These are phyloP conservation scores for Metschnikowia noctiluminum DNA, from an alignment of 805 yeast species.

Conservation along the genomic window DNA sequence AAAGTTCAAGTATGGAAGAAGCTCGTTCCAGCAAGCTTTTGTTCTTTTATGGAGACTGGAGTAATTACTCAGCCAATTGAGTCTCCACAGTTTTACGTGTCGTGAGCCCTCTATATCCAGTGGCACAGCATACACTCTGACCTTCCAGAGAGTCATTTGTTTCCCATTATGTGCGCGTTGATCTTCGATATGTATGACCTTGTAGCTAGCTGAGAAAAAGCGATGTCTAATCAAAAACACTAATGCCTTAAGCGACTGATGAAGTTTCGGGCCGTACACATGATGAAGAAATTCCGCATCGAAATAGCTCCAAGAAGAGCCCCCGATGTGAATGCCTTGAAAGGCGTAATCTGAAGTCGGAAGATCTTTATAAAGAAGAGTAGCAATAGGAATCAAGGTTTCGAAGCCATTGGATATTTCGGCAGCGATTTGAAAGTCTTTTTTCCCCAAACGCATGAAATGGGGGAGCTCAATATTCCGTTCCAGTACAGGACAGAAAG, in stretches of 20 bases:
- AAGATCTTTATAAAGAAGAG: constrained; percentile 39
- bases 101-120: constrained; percentile 37
- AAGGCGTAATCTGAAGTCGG: constrained; percentile 39
- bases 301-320: constrained; percentile 52
- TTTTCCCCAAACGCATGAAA: not conserved
- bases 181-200: not conserved
- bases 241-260: constrained; percentile 34
- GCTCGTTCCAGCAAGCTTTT: constrained; percentile 27
- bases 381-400: constrained; percentile 47
- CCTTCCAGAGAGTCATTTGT: constrained; percentile 18
- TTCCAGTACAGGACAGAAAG: not conserved
- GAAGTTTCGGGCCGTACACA: constrained; percentile 4
- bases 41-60: constrained; percentile 21
- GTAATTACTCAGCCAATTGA: constrained; percentile 23
- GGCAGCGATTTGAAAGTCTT: constrained; percentile 6
- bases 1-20: constrained; percentile 45
- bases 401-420: constrained; percentile 38
- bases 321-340: constrained; percentile 30
- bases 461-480: not conserved
- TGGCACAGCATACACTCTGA: constrained; percentile 50
- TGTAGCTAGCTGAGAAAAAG: constrained; percentile 45
- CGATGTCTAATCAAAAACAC: constrained; percentile 42
- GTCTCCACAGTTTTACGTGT: constrained; percentile 28
- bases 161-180: not conserved
- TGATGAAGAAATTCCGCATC: constrained; percentile 40